phyloP scores from a whole-genome alignment of 371 early-diverging fungal species.

The Fennellomyces sp. region DNA sequence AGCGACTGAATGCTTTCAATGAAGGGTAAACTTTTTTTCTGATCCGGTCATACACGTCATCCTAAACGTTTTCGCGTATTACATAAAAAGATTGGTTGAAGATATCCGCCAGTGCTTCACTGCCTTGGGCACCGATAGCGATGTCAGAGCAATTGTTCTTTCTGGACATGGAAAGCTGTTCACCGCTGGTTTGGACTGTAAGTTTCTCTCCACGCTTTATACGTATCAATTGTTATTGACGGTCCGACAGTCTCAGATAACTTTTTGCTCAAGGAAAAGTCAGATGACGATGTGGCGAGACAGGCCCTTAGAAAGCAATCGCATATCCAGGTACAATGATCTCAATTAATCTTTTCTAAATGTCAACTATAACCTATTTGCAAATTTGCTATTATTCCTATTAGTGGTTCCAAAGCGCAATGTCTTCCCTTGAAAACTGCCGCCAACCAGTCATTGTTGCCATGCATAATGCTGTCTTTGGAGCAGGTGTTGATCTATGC shows the following conservation, averaged over 20 bases:
- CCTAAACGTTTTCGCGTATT: too few species aligned
- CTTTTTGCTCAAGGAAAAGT: background rate
- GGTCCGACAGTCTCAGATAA: background rate
- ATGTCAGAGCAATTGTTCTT: slow-evolving; percentile 73
- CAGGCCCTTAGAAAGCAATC: slow-evolving; percentile 45
- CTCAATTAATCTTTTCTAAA: too few species aligned
- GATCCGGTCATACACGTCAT: background rate
- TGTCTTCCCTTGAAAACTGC: slow-evolving; percentile 83
- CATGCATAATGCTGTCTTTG: slow-evolving; percentile 86
- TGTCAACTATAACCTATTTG: background rate
- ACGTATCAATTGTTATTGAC: background rate
- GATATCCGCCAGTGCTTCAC: slow-evolving; percentile 50
- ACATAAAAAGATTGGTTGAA: slow-evolving; percentile 8
- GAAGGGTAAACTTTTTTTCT: slow-evolving; percentile 31
- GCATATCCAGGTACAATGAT: slow-evolving; percentile 35
- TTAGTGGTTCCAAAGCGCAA: slow-evolving; percentile 59
- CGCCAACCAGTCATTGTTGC: slow-evolving; percentile 90
- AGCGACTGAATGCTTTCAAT: slow-evolving; percentile 80
- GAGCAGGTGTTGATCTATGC: slow-evolving; percentile 88
- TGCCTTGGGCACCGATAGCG: slow-evolving; percentile 56
- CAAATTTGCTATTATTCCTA: slow-evolving; percentile 14
- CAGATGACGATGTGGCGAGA: slow-evolving; percentile 19
- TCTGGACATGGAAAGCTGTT: slow-evolving; percentile 78
- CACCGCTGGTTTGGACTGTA: slow-evolving; percentile 90
- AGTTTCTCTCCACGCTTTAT: slow-evolving; percentile 20